phyloP scores from a whole-genome alignment of 208 protist genomes.

The Trypanosoma boissoni region DNA sequence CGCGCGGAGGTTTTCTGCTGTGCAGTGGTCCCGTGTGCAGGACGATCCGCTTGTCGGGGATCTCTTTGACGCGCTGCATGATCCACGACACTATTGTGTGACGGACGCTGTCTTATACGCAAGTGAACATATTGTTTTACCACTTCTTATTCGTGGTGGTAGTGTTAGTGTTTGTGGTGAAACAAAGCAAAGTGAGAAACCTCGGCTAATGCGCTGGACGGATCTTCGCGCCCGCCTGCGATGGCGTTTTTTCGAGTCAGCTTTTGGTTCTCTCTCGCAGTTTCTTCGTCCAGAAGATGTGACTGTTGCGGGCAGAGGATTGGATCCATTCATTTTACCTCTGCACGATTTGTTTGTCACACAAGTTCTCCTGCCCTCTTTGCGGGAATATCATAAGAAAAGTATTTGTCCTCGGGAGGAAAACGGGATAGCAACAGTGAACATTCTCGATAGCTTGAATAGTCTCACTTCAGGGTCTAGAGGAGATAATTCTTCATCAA shows the following conservation, averaged over 20 bases:
- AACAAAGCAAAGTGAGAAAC: background rate
- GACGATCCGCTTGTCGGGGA: constrained; percentile 8
- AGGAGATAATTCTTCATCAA: background rate
- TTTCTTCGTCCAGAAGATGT: constrained; percentile 19
- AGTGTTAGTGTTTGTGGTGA: background rate
- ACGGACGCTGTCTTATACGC: constrained; percentile 20
- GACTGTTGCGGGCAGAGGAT: constrained; percentile 8
- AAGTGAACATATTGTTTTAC: constrained; percentile 11
- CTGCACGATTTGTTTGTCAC: constrained; percentile 42
- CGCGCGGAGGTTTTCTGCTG: constrained; percentile 1
- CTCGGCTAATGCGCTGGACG: constrained; percentile 15
- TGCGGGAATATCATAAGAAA: constrained; percentile 36
- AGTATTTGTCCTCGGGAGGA: background rate
- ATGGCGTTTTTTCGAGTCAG: constrained; percentile 21
- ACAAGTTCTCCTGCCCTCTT: constrained; percentile 42
- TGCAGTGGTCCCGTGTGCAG: constrained; percentile 1
- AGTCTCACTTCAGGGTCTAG: background rate
- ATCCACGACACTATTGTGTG: constrained; percentile 18
- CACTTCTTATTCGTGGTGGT: constrained; percentile 13
- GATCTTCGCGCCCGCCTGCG: constrained; percentile 12
- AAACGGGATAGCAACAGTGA: constrained; percentile 6
- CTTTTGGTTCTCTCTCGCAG: constrained; percentile 22
- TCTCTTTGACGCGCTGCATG: constrained; percentile 21
- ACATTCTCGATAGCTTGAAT: constrained; percentile 25
- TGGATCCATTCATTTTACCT: constrained; percentile 37